Evolutionary conservation across 1,284 basidiomycete genomes (phyloP), one percentile per base, ranked within the genome.

Genomic region (Heterobasidion annosum): DNA sequence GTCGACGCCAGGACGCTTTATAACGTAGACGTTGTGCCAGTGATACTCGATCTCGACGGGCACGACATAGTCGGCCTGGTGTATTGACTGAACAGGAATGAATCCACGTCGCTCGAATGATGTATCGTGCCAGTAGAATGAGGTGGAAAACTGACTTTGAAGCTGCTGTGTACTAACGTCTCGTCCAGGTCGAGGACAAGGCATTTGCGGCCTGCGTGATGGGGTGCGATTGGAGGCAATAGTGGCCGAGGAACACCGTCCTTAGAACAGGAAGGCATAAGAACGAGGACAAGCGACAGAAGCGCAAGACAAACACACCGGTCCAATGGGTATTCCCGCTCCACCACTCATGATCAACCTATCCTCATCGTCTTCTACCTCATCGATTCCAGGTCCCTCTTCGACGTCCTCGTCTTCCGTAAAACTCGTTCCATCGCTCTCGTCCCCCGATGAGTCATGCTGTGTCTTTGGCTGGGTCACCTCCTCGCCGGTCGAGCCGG

Each of bases 1-100:
- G 72, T 99, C 96, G 32, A 99, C 97, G 8, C 96, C 96, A 2
- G 96, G 96, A 49, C 96, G 86, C 73, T 99, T 99, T 71, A 99
- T 93, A 45, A 99, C 97, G 71, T 99, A 98, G 58, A 99, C 93
- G 65, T 98, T 98, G 70, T 99, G 96, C 77, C 90, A 92, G 63
- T 96, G 87, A 59, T 92, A 94, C 67, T 99, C 97, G 61, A 99
- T 99, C 72, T 99, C 97, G 49, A 99, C 96, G 1, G 97, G 97
- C 0, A 99, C 96, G 58, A 99, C 91, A 69, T 95, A 99, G 73
- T 99, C 97, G 40, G 96, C 93, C 63, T 93, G 88, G 59, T 89
- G 91, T 65, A 98, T 92, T 61, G 94, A 91, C 93, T 96, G 67
- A 10, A 61, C 43, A 49, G 53, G 50, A 53, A 53, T 52, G 52